Percentiles rank a stretch among this genome's conserved stretches.
Conservation (phyloP, 345 rosid species). For the Corymbia maculata region DNA sequence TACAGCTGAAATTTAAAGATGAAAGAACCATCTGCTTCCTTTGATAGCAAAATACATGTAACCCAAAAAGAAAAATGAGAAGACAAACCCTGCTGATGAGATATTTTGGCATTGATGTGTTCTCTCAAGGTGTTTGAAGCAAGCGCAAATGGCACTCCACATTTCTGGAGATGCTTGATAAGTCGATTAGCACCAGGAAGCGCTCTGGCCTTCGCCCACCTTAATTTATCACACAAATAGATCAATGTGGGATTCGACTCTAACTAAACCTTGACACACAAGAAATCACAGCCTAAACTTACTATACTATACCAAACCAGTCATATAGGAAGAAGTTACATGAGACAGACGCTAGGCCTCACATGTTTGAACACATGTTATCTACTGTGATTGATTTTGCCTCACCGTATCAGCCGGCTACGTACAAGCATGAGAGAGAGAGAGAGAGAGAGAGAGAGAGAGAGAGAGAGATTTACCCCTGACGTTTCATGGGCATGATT, state of each 20-base stretch:
- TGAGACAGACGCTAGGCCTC: not conserved
- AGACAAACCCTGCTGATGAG: conserved; percentile 16
- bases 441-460: too few species aligned
- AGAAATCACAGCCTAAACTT: not conserved
- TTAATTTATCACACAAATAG: not conserved
- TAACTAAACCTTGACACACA: not conserved
- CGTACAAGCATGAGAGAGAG: not conserved
- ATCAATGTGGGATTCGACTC: not conserved
- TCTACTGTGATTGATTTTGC: not conserved
- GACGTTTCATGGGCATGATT: conserved; percentile 24
- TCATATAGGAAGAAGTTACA: not conserved
- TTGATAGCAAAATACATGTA: not conserved
- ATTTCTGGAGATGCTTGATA: conserved; percentile 22
- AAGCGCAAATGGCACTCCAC: conserved; percentile 24
- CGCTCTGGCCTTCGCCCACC: conserved; percentile 23
- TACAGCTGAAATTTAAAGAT: not conserved
- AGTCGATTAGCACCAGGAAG: conserved; percentile 35
- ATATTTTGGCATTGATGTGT: conserved; percentile 22
- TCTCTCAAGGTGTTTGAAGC: conserved; percentile 32
- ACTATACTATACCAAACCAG: not conserved
- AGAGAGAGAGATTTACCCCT: too few species aligned
- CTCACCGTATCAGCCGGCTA: not conserved
- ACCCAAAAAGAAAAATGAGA: not conserved
- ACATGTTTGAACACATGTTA: not conserved
- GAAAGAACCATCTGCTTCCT: not conserved